Evolutionary conservation across 2,329 filamentous ascomycete species (phyloP), one percentile per base, ranked within the genome.

Genomic region (Neonectria coccinea): DNA sequence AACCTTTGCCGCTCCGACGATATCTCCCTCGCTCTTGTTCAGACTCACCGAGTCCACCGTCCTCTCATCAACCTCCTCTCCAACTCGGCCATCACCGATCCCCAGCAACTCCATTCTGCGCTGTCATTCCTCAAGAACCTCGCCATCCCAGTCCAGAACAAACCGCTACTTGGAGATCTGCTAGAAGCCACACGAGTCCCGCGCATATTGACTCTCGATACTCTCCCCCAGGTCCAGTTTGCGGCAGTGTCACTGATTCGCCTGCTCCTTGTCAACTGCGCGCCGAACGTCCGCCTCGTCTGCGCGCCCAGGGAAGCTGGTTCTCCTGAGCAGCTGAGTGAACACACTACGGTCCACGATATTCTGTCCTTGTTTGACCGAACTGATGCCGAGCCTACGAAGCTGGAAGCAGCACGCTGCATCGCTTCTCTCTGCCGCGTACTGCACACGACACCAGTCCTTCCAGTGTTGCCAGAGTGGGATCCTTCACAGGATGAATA

Each of bases 111-210:
- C 0, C 88, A 90, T 71, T 82, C 86, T 1, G 79, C 81, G 2
- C 79, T 91, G 18, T 85, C 86, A 8, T 89, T 89, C 70, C 83
- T 90, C 64, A 90, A 89, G 75, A 91, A 91, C 73, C 83, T 91
- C 9, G 86, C 88, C 27, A 87, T 91, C 55, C 86, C 88, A 0
- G 61, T 77, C 0, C 73, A 75, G 27, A 90, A 90, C 76, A 90
- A 89, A 73, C 66, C 80, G 2, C 52, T 77, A 0, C 79, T 91
- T 1, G 84, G 84, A 16, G 76, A 77, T 5, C 76, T 89, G 2
- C 78, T 89, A 4, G 78, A 81, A 6, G 70, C 78, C 0, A 60
- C 69, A 3, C 77, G 83, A 33, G 79, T 90, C 1, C 86, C 88
- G 0, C 81, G 82, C 1, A 79, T 90, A 55, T 88, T 86, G 83